Percentiles rank a stretch among this genome's conserved stretches.
These are phyloP conservation scores for Penicillium sp. DNA, from an alignment of 2,329 filamentous ascomycete species.

Conservation along the genomic window DNA sequence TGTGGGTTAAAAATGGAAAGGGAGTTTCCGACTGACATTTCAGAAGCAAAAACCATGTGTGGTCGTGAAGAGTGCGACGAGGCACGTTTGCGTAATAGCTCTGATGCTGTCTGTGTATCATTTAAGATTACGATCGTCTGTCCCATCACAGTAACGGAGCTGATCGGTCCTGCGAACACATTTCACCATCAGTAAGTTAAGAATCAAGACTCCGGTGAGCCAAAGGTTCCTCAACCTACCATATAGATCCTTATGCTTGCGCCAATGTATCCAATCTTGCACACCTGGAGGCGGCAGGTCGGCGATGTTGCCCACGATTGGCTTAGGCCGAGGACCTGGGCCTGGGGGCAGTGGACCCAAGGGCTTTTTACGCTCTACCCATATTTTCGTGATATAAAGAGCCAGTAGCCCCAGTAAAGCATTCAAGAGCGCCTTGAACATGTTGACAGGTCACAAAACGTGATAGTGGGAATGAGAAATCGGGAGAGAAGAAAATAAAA, in stretches of 20 bases:
- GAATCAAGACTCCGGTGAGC: not conserved
- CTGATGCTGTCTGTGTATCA: slow-evolving; percentile 30
- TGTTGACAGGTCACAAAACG: not conserved
- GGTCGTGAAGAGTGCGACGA: slow-evolving; percentile 32
- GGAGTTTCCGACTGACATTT: slow-evolving; percentile 33
- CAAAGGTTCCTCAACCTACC: slow-evolving; percentile 16
- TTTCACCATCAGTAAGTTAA: not conserved
- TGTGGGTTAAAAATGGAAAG: not conserved
- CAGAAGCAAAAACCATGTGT: slow-evolving; percentile 29
- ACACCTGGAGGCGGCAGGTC: slow-evolving; percentile 46
- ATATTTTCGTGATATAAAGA: not conserved
- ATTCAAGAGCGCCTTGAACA: not conserved
- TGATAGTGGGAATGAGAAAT: not conserved
- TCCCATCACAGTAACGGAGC: slow-evolving; percentile 39
- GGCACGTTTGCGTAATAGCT: slow-evolving; percentile 39
- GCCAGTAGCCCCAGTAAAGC: not conserved
- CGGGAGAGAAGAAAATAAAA: not conserved
- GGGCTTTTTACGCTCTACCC: not conserved
- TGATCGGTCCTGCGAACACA: slow-evolving; percentile 31
- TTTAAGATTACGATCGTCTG: slow-evolving; percentile 39
- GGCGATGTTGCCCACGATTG: slow-evolving; percentile 51
- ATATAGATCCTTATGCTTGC: slow-evolving; percentile 45
- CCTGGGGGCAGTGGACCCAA: slow-evolving; percentile 47
- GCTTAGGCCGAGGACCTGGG: slow-evolving; percentile 51
- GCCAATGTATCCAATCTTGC: slow-evolving; percentile 46